phyloP scores from a whole-genome alignment of 805 yeast genomes.

The Saturnispora besseyi region DNA sequence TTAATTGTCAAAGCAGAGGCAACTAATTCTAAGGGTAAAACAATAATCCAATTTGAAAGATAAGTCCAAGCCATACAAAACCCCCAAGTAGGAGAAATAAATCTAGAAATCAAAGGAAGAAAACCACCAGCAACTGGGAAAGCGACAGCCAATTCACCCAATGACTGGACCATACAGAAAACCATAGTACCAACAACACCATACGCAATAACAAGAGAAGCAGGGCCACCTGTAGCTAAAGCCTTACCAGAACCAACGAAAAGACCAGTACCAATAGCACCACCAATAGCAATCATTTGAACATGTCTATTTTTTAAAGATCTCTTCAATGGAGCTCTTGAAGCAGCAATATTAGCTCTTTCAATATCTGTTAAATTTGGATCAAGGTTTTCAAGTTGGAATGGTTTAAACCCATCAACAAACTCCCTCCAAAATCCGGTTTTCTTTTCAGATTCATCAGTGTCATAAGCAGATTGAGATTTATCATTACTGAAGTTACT shows the following conservation, averaged over 20 bases:
- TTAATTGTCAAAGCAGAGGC: conserved; percentile 41
- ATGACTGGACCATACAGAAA: conserved; percentile 49
- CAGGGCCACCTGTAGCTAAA: conserved; percentile 58
- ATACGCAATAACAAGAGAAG: conserved; percentile 51
- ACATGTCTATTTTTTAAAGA: conserved; percentile 52
- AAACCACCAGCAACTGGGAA: conserved; percentile 54
- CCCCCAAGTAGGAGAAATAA: conserved; percentile 48
- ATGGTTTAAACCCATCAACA: conserved; percentile 20
- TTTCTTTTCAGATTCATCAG: background rate
- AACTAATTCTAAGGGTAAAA: conserved; percentile 44
- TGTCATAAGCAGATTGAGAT: background rate
- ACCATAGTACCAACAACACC: conserved; percentile 47
- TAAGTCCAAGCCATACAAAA: conserved; percentile 53
- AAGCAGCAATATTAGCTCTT: conserved; percentile 35
- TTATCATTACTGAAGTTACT: conserved; percentile 1
- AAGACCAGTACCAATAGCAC: conserved; percentile 73
- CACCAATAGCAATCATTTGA: conserved; percentile 74
- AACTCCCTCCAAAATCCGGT: conserved; percentile 13
- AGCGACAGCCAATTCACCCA: conserved; percentile 52
- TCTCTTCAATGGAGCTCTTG: conserved; percentile 39
- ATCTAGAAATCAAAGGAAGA: conserved; percentile 46
- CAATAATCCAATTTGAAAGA: conserved; percentile 41
- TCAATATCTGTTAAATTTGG: conserved; percentile 33
- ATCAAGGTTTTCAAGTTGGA: conserved; percentile 28
- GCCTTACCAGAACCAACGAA: conserved; percentile 63